Conservation (phyloP, 2,329 filamentous ascomycete species). For the Colletotrichum costaricense region DNA sequence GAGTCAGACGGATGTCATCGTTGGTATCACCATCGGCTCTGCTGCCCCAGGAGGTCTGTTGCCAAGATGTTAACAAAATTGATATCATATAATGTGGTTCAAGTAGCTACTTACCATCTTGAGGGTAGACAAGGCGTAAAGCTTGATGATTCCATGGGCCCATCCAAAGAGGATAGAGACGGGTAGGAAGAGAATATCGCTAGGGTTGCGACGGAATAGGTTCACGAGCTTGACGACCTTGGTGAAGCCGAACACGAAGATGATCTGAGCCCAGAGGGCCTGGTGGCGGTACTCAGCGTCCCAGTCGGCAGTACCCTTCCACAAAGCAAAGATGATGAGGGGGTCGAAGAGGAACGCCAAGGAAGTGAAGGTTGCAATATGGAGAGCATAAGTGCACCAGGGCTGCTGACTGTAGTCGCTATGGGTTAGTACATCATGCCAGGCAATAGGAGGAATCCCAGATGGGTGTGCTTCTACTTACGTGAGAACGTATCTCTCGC, state of each 20-base stretch:
- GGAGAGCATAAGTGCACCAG: slow-evolving; percentile 94
- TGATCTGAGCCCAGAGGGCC: slow-evolving; percentile 70
- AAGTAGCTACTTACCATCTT: slow-evolving; percentile 74
- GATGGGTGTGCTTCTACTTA: slow-evolving; percentile 63
- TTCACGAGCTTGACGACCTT: slow-evolving; percentile 93
- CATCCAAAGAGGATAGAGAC: slow-evolving; percentile 93
- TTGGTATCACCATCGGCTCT: slow-evolving; percentile 91
- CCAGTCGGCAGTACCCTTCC: slow-evolving; percentile 75
- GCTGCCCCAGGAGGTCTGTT: slow-evolving; percentile 93
- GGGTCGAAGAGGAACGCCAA: slow-evolving; percentile 85
- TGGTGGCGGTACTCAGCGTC: slow-evolving; percentile 61
- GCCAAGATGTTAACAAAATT: slow-evolving; percentile 5
- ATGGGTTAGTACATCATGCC: slow-evolving; percentile 36
- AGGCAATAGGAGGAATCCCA: not conserved
- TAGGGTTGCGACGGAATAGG: slow-evolving; percentile 85
- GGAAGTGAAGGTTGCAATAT: slow-evolving; percentile 92
- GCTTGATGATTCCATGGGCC: slow-evolving; percentile 91
- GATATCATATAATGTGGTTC: not conserved
- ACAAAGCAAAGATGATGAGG: slow-evolving; percentile 75
- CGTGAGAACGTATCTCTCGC: slow-evolving; percentile 87
- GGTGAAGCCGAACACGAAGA: slow-evolving; percentile 84
- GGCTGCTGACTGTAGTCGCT: slow-evolving; percentile 77
- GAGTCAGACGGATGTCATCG: slow-evolving; percentile 76
- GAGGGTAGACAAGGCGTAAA: slow-evolving; percentile 86
- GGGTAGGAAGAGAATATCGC: slow-evolving; percentile 82